Conservation (phyloP, 2,329 filamentous ascomycete genomes). For the Cyanodermella asteris region DNA sequence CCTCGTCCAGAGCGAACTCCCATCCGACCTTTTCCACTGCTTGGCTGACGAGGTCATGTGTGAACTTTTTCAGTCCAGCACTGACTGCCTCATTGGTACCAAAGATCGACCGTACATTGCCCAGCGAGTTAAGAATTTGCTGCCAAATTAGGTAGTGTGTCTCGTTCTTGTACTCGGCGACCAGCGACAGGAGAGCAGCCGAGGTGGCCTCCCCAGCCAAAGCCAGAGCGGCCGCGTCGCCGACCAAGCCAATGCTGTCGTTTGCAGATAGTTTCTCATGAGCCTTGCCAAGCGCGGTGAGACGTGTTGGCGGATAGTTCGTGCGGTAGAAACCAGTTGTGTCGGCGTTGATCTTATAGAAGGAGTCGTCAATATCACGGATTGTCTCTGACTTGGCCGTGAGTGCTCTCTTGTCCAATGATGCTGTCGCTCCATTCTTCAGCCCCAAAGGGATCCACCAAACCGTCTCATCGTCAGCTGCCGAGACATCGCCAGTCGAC, state of each 20-base stretch:
- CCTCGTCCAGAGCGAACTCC: conserved; percentile 57
- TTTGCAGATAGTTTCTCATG: conserved; percentile 56
- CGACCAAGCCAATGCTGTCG: conserved; percentile 83
- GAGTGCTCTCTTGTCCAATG: no score
- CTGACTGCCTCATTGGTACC: conserved; percentile 50
- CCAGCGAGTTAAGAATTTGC: conserved; percentile 58
- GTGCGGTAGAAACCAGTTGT: conserved; percentile 82
- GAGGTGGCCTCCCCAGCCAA: conserved; percentile 71
- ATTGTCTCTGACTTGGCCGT: conserved; percentile 59
- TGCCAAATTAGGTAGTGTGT: conserved; percentile 68
- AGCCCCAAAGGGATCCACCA: conserved; percentile 93
- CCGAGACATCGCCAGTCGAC: conserved; percentile 71
- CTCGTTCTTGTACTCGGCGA: conserved; percentile 68
- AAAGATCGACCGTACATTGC: conserved; percentile 66
- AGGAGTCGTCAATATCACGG: conserved; percentile 48
- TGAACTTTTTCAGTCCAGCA: conserved; percentile 55
- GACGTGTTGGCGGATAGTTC: conserved; percentile 69
- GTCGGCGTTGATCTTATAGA: conserved; percentile 86
- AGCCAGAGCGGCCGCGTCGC: conserved; percentile 73
- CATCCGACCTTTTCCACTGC: conserved; percentile 67
- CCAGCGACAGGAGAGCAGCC: conserved; percentile 56
- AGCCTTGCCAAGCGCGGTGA: conserved; percentile 58
- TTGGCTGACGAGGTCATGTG: conserved; percentile 50
- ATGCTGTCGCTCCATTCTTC: conserved; percentile 45
- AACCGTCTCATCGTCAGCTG: conserved; percentile 72